Evolutionary conservation across 805 yeast genomes (phyloP), one percentile per base, ranked within the genome.

Genomic region (Yarrowia sp.): DNA sequence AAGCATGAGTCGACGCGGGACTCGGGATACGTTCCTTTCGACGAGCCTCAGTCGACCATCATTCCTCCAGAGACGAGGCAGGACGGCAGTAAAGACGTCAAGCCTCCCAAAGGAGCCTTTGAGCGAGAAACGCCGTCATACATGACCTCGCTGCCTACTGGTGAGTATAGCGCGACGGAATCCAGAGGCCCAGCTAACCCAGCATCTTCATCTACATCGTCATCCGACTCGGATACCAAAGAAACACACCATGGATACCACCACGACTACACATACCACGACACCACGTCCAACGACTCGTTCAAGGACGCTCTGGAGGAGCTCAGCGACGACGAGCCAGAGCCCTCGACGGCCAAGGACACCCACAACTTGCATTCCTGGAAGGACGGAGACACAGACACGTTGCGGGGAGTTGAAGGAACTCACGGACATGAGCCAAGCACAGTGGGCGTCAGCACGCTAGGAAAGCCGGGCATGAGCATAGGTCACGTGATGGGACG

Each of bases 281-380:
- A 22, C n/a, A 22, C 56, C 6, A 47, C 56, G 21, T 51, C 58
- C 42, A 32, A 16, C 13, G 58, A 51, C 24, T 51, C 58, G 42
- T 51, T 51, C 36, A 33, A 51, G 18, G 58, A 51, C 58, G 58
- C 58, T 1, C 27, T 51, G 18, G 58, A 51, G n/a, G 41, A 35
- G 18, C 29, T 29, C 22, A 14, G 18, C 5, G 33, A 25, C 14
- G 51, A 44, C 25, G 25, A 13, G 6, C 51, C 12, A 24, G 51
- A 44, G 18, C 24, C 29, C 18, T 27, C 51, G 1, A 44, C 51
- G 1, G 51, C 51, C 7, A 44, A 44, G 14, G 14, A 3, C 51
- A 44, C 18, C 12, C 35, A 27, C 7, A 41, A 41, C 25, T 29
- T 44, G 51, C 47, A 42, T 42, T 42, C 47, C 47, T 42, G 47